Evolutionary conservation across 2,329 filamentous ascomycete species (phyloP).

Genomic region (Fusarium pilosicola): DNA sequence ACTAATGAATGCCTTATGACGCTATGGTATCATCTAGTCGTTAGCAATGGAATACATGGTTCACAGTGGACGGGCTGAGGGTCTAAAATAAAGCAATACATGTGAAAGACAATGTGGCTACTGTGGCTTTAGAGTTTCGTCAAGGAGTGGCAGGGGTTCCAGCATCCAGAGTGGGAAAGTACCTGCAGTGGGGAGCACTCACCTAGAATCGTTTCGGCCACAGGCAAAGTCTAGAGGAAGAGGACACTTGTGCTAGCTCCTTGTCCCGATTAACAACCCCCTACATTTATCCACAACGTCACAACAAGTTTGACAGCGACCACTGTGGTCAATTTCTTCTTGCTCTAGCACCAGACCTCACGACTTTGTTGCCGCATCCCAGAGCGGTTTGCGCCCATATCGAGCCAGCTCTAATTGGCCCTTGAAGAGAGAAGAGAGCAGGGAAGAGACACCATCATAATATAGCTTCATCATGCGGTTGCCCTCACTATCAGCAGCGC

Average conservation of each 20-base stretch:
- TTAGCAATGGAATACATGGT: neutral
- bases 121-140: conserved; percentile 13
- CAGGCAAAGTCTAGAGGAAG: conserved; percentile 24
- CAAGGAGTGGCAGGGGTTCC: conserved; percentile 18
- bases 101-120: conserved; percentile 5
- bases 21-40: neutral
- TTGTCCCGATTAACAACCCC: conserved; percentile 32
- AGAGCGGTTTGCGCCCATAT: conserved; percentile 34
- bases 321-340: conserved; percentile 31
- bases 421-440: conserved; percentile 22
- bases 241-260: conserved; percentile 47
- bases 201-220: conserved; percentile 40
- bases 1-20: neutral
- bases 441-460: conserved; percentile 5
- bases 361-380: conserved; percentile 29
- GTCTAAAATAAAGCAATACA: neutral
- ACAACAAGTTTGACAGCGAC: conserved; percentile 34
- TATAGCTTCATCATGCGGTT: conserved; percentile 57
- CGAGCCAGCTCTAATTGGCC: conserved; percentile 35
- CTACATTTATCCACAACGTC: conserved; percentile 43
- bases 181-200: conserved; percentile 39
- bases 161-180: conserved; percentile 14
- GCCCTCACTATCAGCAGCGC: conserved; percentile 58
- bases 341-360: neutral
- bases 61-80: too few relatives aligned